These are phyloP conservation scores for Peniophora sp. DNA, from an alignment of 1,284 basidiomycete species.

Conservation along the genomic window DNA sequence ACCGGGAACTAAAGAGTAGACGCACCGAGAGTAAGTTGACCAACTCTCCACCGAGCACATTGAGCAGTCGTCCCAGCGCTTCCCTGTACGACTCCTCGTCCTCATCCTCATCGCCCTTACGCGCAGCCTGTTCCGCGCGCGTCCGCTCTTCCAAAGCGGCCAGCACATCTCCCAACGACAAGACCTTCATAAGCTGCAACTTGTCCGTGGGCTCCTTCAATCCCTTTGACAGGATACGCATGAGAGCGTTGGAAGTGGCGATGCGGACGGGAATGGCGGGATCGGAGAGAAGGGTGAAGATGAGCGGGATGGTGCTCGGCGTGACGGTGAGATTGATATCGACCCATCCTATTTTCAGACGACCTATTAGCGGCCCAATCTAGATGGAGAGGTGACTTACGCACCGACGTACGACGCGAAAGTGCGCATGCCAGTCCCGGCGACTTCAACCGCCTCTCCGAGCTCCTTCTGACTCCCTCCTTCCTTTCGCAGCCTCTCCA, in stretches of 20 bases:
- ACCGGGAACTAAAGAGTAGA: constrained; percentile 13
- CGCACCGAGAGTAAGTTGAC: constrained; percentile 78
- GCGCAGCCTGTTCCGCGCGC: constrained; percentile 55
- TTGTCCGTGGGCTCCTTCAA: constrained; percentile 91
- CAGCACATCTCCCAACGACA: constrained; percentile 78
- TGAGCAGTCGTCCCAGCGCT: constrained; percentile 80
- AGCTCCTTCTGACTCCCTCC: constrained; percentile 40
- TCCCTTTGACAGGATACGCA: constrained; percentile 85
- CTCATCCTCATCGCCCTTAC: constrained; percentile 63
- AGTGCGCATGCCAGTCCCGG: constrained; percentile 85
- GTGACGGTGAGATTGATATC: constrained; percentile 96
- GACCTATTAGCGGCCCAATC: neutral
- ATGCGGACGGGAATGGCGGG: constrained; percentile 72
- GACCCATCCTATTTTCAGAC: constrained; percentile 73
- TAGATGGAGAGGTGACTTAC: constrained; percentile 24
- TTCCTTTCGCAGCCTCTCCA: constrained; percentile 45
- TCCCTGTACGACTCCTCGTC: constrained; percentile 85
- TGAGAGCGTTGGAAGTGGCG: constrained; percentile 75
- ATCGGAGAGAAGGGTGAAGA: constrained; percentile 85
- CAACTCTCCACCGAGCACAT: constrained; percentile 79
- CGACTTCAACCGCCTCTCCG: constrained; percentile 66
- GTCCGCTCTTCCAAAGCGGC: constrained; percentile 77
- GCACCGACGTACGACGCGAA: constrained; percentile 91
- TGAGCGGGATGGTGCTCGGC: constrained; percentile 77
- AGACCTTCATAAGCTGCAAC: constrained; percentile 82